Base-by-base conservation (phyloP, 2,329 filamentous ascomycete species). In the Fonsecaea monophora region DNA sequence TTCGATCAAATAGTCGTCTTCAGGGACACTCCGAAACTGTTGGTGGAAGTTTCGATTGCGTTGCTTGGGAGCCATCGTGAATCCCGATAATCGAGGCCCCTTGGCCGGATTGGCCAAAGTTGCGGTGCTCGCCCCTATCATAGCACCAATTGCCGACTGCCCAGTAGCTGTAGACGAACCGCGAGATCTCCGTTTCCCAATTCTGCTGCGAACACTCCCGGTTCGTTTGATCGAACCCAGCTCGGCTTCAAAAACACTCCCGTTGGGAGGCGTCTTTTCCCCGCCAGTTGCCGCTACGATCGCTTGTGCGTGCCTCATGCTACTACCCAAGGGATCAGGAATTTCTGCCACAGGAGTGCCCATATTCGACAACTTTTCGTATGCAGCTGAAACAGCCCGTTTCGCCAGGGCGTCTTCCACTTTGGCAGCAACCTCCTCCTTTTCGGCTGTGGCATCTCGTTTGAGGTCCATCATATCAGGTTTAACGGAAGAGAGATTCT, bases 1-100 rank as follows among this genome's bases (percentile, higher is more conserved):
- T 76, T 99, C 95, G 71, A 99, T 98, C 32, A 99, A 85, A 76
- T 97, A 97, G 78, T 99, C 95, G 74, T 99, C 95, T 72, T 98
- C 94, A 0, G 96, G 95, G 0, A 99, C 95, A 76, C 94, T 98
- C 79, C 95, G 91, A 83, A 99, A 99, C 2, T 97, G 82, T 66
- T 86, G 87, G 78, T 99, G 95, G 74, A 98, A 99, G 75, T 98
- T 95, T 57, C 92, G 88, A 79, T 99, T 99, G 64, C 96, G 88
- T 81, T 95, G 97, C 78, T 96, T 96, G 77, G 92, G 96, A 57
- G 95, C 95, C 70, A 98, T 93, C 58, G 95, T 94, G 77, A 99
- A 99, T 0, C 95, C 95, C 4, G 94, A 97, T 70, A 96, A 84
- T 70, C 94, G 93, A 53, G 92, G 90, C 66, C 81, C 82, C 45